Evolutionary conservation across 1,284 basidiomycete species (phyloP).

Genomic region (Trametes hirsuta): DNA sequence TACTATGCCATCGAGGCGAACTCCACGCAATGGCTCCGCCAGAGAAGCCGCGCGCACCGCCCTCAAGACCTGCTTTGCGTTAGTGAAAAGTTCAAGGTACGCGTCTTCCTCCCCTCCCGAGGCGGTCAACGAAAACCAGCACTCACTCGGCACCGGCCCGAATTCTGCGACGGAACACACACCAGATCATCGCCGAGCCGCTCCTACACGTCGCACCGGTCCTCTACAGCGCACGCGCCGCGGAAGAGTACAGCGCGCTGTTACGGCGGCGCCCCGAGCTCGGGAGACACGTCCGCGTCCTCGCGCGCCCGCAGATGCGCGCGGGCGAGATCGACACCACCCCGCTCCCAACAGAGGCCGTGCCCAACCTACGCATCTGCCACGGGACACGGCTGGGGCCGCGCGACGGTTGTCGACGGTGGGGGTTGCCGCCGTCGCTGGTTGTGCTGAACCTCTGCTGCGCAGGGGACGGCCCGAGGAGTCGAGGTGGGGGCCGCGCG

Average conservation of each 20-base stretch:
- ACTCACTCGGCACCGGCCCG: background rate
- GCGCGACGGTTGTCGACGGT: background rate
- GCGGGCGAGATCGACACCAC: background rate
- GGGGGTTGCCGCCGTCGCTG: background rate
- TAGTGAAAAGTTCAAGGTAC: background rate
- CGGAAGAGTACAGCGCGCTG: background rate
- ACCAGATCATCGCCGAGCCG: background rate
- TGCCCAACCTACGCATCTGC: background rate
- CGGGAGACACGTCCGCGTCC: background rate
- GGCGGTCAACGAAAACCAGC: background rate
- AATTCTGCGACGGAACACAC: background rate
- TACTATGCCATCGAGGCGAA: background rate
- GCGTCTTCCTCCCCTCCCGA: too few species aligned
- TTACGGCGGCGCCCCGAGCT: background rate
- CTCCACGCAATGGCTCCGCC: background rate
- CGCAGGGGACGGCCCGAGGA: background rate
- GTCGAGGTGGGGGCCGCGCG: too few species aligned
- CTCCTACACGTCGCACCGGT: background rate
- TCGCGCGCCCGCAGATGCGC: background rate
- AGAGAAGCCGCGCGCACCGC: background rate
- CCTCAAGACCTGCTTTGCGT: background rate
- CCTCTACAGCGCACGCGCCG: background rate
- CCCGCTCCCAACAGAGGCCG: background rate
- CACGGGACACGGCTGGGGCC: background rate
- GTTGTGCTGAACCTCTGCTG: background rate